Conservation (phyloP, 2,329 filamentous ascomycete species). For the Alternaria sp. region DNA sequence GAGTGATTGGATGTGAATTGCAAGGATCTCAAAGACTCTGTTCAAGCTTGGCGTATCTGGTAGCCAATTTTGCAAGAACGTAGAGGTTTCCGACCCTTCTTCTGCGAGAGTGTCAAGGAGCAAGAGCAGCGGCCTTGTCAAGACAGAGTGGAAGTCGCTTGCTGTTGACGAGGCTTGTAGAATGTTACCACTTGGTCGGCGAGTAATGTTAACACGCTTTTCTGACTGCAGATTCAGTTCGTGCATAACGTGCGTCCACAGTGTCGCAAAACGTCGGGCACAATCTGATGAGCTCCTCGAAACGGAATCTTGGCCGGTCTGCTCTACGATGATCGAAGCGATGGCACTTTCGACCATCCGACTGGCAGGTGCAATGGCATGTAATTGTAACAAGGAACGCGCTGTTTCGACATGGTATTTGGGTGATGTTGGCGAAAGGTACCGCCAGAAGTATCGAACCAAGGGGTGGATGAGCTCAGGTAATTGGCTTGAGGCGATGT, state of each 20-base stretch:
- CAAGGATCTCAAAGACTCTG: constrained; percentile 51
- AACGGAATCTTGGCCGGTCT: constrained; percentile 1
- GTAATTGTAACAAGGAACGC: constrained; percentile 83
- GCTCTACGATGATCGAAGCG: constrained; percentile 64
- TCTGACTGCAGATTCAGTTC: constrained; percentile 46
- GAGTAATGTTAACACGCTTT: constrained; percentile 36
- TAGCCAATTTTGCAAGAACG: constrained; percentile 82
- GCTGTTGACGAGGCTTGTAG: constrained; percentile 39
- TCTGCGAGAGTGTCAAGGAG: constrained; percentile 79
- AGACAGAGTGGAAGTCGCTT: constrained; percentile 72
- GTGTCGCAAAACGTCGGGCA: constrained; percentile 72
- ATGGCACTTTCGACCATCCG: constrained; percentile 83
- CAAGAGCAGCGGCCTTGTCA: constrained; percentile 81
- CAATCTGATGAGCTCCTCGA: constrained; percentile 53
- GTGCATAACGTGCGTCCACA: constrained; percentile 78
- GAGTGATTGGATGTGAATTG: constrained; percentile 39
- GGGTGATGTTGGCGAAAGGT: constrained; percentile 79
- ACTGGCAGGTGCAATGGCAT: constrained; percentile 71
- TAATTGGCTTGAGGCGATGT: constrained; percentile 53
- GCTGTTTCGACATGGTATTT: constrained; percentile 96
- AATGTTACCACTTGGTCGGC: constrained; percentile 40
- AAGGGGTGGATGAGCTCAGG: constrained; percentile 71
- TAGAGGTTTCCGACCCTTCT: constrained; percentile 74
- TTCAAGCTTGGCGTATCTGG: constrained; percentile 64
- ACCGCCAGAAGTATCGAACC: constrained; percentile 76